Evolutionary conservation across 345 rosid genomes (phyloP).

Genomic region (Crucihimalaya himalaica): DNA sequence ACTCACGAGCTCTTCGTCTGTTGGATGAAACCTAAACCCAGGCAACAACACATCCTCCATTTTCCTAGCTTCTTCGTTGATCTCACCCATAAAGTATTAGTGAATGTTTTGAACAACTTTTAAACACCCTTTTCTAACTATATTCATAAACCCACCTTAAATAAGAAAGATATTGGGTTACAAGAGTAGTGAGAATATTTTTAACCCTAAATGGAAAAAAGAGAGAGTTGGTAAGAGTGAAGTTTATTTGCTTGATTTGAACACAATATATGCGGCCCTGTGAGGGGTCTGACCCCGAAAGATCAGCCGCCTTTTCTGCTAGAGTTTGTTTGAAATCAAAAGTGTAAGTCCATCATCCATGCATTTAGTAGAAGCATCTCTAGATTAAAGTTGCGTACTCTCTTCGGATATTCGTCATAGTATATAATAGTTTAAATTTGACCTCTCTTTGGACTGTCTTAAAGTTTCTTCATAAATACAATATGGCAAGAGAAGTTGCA

Average conservation of each 20-base stretch:
- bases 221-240: constrained; percentile 29
- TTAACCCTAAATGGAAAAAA: constrained; percentile 6
- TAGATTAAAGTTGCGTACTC: neutral
- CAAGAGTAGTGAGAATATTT: neutral
- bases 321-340: constrained; percentile 16
- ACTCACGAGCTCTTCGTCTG: constrained; percentile 86
- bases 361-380: neutral
- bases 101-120: too few species aligned
- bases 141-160: neutral
- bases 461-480: too few species aligned
- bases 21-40: constrained; percentile 88
- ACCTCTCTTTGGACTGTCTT: too few species aligned
- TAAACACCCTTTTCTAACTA: neutral
- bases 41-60: constrained; percentile 70
- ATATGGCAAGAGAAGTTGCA: too few species aligned
- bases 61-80: constrained; percentile 46
- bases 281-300: constrained; percentile 75
- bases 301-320: constrained; percentile 82
- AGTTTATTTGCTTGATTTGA: constrained; percentile 41
- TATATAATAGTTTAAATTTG: too few species aligned
- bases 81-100: constrained; percentile 43
- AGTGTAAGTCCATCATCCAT: too few species aligned
- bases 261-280: constrained; percentile 65
- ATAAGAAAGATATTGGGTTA: neutral
- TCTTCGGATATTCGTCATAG: too few species aligned